These are phyloP conservation scores for Phylloporus arenicola DNA, from an alignment of 768 basidiomycete genomes.

Conservation along the genomic window DNA sequence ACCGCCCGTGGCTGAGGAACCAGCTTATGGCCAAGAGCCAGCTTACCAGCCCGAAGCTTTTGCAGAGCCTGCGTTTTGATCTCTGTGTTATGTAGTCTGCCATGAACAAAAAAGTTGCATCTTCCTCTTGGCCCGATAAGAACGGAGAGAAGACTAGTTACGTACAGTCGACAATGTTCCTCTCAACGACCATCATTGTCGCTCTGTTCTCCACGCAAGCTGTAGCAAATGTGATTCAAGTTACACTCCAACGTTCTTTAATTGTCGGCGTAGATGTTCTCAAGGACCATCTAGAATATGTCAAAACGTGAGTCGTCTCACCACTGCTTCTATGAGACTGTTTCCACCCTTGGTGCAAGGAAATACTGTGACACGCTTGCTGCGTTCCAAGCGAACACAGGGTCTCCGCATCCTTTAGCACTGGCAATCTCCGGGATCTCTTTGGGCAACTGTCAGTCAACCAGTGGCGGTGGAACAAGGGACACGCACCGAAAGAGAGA, in stretches of 20 bases:
- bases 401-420: slow-evolving; percentile 33
- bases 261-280: slow-evolving; percentile 10
- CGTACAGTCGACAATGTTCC: slow-evolving; percentile 16
- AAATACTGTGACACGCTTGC: slow-evolving; percentile 41
- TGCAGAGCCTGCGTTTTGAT: slow-evolving; percentile 55
- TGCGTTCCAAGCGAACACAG: slow-evolving; percentile 43
- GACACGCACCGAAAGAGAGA: slow-evolving; percentile 22
- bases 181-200: slow-evolving; percentile 7
- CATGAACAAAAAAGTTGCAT: slow-evolving; percentile 12
- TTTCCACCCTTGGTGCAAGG: slow-evolving; percentile 26
- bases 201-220: slow-evolving; percentile 8
- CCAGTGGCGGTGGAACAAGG: neutral
- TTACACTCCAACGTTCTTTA: slow-evolving; percentile 22
- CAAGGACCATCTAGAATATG: slow-evolving; percentile 8
- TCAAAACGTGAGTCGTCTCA: slow-evolving; percentile 17
- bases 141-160: neutral
- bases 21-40: slow-evolving; percentile 29
- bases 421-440: slow-evolving; percentile 6
- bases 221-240: slow-evolving; percentile 10
- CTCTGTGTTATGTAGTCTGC: slow-evolving; percentile 15
- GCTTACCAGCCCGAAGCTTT: slow-evolving; percentile 40
- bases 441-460: neutral
- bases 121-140: slow-evolving; percentile 2
- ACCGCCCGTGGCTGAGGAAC: slow-evolving; percentile 49
- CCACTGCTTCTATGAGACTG: no score